phyloP scores from a whole-genome alignment of 768 basidiomycete genomes.

The Lactifluus piperatus region DNA sequence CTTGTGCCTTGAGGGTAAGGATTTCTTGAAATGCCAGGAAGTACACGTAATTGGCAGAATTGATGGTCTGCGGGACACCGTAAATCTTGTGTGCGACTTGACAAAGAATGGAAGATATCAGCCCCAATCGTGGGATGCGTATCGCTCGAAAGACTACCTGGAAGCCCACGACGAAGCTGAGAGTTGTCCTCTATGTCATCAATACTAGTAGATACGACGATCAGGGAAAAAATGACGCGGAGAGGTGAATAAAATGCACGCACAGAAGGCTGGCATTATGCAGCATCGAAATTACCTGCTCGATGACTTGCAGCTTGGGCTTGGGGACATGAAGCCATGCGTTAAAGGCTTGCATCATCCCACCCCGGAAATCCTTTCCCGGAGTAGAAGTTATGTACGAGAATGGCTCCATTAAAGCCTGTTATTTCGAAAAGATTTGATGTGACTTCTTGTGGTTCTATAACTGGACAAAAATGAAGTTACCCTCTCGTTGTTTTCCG shows the following conservation, averaged over 20 bases:
- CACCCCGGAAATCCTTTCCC: slow-evolving; percentile 86
- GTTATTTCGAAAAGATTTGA: background rate
- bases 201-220: slow-evolving; percentile 41
- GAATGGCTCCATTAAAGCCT: slow-evolving; percentile 78
- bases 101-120: background rate
- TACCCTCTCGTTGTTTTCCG: slow-evolving; percentile 13
- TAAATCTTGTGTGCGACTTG: slow-evolving; percentile 92
- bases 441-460: background rate
- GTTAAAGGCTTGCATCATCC: slow-evolving; percentile 91
- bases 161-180: slow-evolving; percentile 75
- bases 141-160: slow-evolving; percentile 38
- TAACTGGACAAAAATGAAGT: background rate
- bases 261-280: slow-evolving; percentile 92
- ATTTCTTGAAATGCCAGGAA: slow-evolving; percentile 90
- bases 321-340: slow-evolving; percentile 77
- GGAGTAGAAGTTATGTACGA: slow-evolving; percentile 75
- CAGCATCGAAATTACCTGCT: slow-evolving; percentile 83
- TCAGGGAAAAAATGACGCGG: background rate
- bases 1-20: slow-evolving; percentile 40
- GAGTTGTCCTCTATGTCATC: slow-evolving; percentile 94
- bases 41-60: slow-evolving; percentile 94
- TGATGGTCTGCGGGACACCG: slow-evolving; percentile 93
- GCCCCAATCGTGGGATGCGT: background rate
- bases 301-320: slow-evolving; percentile 63
- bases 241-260: slow-evolving; percentile 17